Base-by-base conservation (phyloP, 192 early-diverging fungal species). In the Podila epicladia region DNA sequence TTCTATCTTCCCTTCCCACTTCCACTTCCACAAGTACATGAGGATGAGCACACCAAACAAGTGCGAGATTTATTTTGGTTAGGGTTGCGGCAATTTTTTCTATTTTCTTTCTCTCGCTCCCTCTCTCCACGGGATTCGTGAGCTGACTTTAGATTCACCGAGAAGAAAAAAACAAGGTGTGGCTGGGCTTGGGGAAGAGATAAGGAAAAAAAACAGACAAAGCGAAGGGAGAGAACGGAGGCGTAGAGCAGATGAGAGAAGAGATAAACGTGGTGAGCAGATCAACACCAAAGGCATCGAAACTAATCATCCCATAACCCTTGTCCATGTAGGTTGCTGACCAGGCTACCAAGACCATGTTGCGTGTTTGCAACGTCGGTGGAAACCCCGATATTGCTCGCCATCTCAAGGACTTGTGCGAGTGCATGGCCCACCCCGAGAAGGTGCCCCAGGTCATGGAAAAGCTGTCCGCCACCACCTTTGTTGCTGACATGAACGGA, bases 361-460 rank as follows among this genome's bases (percentile, higher is more conserved):
- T 84, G 22, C 84, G 87, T 66, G 88, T 94, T 65, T 92, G 91
- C 82, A 86, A 82, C 55, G 84, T 92, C 35, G 85, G 94, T 62
- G 91, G 89, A 72, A 95, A 95, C 91, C 89, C 89, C 75, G 94
- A 95, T 83, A 90, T 95, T 71, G 88, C 91, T 49, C 87, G 88
- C 51, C 93, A 93, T 86, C 85, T 94, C 64, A 91, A 90, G 63
- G 91, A 91, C 63, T 84, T 95, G 11, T 89, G 92, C 71, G 70
- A 78, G 13, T 93, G 89, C 82, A 94, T 94, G 85, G 90, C 92
- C 69, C 83, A 90, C 68, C 94, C 94, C 48, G 89, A 94, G 59
- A 90, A 94, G 72, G 94, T 95, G 32, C 91, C 92, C 60, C 86
- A 90, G 57, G 89, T 87, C 82, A 91, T 94, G 71, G 90, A 91